A percentile compares a stretch with the other conserved stretches of the same genome.
Conservation (phyloP, 768 basidiomycete genomes). For the Amanita muscaria region DNA sequence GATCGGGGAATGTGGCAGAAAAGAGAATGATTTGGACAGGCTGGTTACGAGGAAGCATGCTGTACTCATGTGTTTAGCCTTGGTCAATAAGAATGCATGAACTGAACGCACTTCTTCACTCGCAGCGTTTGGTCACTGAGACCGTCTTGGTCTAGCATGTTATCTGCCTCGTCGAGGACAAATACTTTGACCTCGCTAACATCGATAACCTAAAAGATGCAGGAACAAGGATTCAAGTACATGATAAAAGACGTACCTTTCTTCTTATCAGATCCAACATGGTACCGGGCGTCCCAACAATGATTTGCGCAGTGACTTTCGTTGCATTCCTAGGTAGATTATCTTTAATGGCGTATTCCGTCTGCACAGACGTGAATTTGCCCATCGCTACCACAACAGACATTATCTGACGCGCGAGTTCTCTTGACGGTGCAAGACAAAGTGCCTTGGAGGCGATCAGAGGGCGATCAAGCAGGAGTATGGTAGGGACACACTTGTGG, state of each 20-base stretch:
- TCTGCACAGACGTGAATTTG: slow-evolving; percentile 87
- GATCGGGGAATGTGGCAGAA: slow-evolving; percentile 96
- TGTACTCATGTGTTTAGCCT: slow-evolving; percentile 15
- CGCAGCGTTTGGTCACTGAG: slow-evolving; percentile 88
- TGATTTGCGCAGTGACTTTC: slow-evolving; percentile 76
- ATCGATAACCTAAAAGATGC: slow-evolving; percentile 51
- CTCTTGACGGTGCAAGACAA: slow-evolving; percentile 95
- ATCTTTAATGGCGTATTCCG: slow-evolving; percentile 93
- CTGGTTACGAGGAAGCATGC: slow-evolving; percentile 46
- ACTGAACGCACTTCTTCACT: slow-evolving; percentile 78
- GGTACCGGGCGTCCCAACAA: slow-evolving; percentile 96
- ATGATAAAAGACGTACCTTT: slow-evolving; percentile 28
- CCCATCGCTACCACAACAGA: slow-evolving; percentile 91
- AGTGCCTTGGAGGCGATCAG: slow-evolving; percentile 51
- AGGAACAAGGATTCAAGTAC: not conserved
- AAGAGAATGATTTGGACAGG: slow-evolving; percentile 86
- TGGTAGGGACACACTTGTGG: slow-evolving; percentile 54
- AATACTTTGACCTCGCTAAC: slow-evolving; percentile 79
- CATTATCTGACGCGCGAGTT: slow-evolving; percentile 96
- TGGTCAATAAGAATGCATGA: not conserved
- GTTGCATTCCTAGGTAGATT: slow-evolving; percentile 57
- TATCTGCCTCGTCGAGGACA: slow-evolving; percentile 96
- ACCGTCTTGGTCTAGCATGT: slow-evolving; percentile 94
- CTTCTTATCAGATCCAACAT: slow-evolving; percentile 79
- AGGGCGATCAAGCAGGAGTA: not conserved